Evolutionary conservation across 371 early-diverging fungal species (phyloP).

Genomic region (Entomophthora muscae): DNA sequence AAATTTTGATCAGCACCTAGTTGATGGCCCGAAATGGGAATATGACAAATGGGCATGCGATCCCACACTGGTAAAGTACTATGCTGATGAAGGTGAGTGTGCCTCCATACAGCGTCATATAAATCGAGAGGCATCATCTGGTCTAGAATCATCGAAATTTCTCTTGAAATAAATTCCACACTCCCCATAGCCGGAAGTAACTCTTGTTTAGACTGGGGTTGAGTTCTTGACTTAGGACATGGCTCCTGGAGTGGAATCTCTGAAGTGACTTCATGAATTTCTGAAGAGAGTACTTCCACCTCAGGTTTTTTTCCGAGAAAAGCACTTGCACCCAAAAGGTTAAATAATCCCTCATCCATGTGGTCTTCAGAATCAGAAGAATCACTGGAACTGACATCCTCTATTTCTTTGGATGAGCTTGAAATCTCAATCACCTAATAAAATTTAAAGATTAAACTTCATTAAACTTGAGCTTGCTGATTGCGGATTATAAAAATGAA

Average conservation of each 20-base stretch:
- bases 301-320: not conserved
- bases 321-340: not conserved
- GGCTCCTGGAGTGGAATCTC: not conserved
- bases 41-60: not conserved
- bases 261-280: too few species aligned
- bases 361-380: not conserved
- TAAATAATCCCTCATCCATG: not conserved
- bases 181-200: too few species aligned
- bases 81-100: not conserved
- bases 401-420: not conserved
- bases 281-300: not conserved
- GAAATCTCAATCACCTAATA: not conserved
- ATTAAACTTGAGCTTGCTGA: too few species aligned
- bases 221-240: not conserved
- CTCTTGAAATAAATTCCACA: not conserved
- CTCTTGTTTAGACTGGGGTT: not conserved
- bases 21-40: not conserved
- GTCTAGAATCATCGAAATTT: not conserved
- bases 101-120: not conserved
- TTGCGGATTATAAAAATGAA: not conserved
- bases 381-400: not conserved
- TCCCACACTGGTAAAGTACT: not conserved
- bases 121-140: not conserved
- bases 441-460: not conserved
- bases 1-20: not conserved